Evolutionary conservation across 176 grass and related monocot species (phyloP).

Genomic region (Luzula sylvatica): DNA sequence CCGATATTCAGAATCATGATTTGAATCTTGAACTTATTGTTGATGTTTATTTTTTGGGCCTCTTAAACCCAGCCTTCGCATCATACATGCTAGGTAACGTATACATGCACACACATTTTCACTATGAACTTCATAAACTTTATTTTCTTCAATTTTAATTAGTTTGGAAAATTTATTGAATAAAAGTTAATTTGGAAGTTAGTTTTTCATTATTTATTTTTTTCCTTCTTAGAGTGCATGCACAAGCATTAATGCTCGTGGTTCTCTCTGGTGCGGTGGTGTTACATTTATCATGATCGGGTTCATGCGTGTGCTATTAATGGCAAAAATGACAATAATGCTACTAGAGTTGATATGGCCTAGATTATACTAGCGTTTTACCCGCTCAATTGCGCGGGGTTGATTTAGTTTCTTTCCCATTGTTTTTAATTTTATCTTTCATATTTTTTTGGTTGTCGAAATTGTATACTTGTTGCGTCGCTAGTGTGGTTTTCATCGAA

Average conservation of each 20-base stretch:
- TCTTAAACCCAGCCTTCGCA: constrained; percentile 29
- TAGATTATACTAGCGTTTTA: too few relatives aligned
- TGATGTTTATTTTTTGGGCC: too few relatives aligned
- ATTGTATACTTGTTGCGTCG: too few relatives aligned
- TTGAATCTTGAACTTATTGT: too few relatives aligned
- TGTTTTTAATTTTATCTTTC: too few relatives aligned
- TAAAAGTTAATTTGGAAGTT: not conserved
- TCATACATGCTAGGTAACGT: constrained; percentile 42
- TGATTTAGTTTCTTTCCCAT: too few relatives aligned
- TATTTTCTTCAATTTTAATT: not conserved
- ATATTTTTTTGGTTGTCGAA: too few relatives aligned
- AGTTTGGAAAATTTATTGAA: too few relatives aligned
- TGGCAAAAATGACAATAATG: not conserved
- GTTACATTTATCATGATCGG: constrained; percentile 26
- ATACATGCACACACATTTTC: not conserved
- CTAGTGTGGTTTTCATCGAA: too few relatives aligned
- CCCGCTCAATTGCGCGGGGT: too few relatives aligned
- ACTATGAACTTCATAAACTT: not conserved
- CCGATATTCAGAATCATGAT: too few relatives aligned
- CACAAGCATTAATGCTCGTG: constrained; percentile 53
- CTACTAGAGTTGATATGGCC: not conserved
- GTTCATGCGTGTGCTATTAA: not conserved
- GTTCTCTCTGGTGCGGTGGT: constrained; percentile 51
- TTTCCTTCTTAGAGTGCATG: constrained; percentile 25
- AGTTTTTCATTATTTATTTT: too few relatives aligned